phyloP scores from a whole-genome alignment of 1,139 yeast species.

The Geotrichum histeridarum region DNA sequence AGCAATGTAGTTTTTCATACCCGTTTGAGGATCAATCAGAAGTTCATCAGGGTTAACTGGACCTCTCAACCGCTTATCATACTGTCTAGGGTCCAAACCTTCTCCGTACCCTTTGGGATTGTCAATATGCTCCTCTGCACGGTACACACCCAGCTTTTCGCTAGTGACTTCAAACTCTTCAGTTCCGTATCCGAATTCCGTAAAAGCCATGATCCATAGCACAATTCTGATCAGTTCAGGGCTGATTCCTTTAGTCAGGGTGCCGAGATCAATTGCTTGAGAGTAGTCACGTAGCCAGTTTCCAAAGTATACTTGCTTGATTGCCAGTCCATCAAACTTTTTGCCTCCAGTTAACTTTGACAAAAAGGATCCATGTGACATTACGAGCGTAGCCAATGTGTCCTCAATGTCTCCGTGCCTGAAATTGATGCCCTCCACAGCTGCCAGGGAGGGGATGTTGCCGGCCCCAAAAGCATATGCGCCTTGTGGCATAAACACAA shows the following conservation, averaged over 20 bases:
- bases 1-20: conserved; percentile 31
- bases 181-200: conserved; percentile 30
- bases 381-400: conserved; percentile 22
- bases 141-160: conserved; percentile 28
- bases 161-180: conserved; percentile 30
- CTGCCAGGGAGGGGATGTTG: conserved; percentile 27
- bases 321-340: conserved; percentile 26
- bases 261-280: conserved; percentile 30
- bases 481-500: conserved; percentile 16
- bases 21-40: conserved; percentile 27
- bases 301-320: conserved; percentile 30
- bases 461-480: conserved; percentile 31
- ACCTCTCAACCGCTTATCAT: conserved; percentile 26
- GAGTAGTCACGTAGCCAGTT: conserved; percentile 32
- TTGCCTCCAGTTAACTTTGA: conserved; percentile 24
- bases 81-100: conserved; percentile 23
- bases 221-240: conserved; percentile 25
- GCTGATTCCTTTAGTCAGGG: conserved; percentile 25
- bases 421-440: conserved; percentile 27
- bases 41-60: conserved; percentile 28
- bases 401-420: conserved; percentile 32
- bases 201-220: conserved; percentile 28
- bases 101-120: conserved; percentile 30
- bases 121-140: conserved; percentile 32
- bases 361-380: conserved; percentile 20